Evolutionary conservation across 768 basidiomycete species (phyloP), one percentile per base, ranked within the genome.

Genomic region (Aureoboletus auriporus): DNA sequence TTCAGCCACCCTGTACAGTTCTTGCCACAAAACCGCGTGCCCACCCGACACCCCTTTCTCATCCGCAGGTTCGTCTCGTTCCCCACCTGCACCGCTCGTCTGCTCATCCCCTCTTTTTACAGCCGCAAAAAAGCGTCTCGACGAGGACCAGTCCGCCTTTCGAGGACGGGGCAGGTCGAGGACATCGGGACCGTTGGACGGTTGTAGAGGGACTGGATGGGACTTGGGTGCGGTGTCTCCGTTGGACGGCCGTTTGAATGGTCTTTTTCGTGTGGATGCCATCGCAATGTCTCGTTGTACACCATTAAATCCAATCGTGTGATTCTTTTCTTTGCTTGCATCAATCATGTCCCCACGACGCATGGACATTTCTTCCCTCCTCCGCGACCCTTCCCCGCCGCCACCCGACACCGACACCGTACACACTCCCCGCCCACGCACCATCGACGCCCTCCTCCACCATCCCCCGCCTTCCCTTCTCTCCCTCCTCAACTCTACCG

Each of bases 241-340:
- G 73, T 69, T 74, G 74, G 79, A 60, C 51, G 69, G 69, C 74
- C 69, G 75, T 89, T 86, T 80, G 80, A 6, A 51, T 76, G 77
- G 80, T 71, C 66, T 58, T 47, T 57, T 47, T 75, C 75, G 76
- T 68, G 63, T 88, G 86, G 83, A 77, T 72, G 64, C 61, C 71
- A 76, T 77, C 85, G 89, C 89, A 91, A 89, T 89, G 88, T 89
- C 85, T 81, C 78, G 87, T 89, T 82, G 86, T 86, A 90, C 84
- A n/a, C n/a, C n/a, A 90, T 69, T 8, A 8, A 3, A 7, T 35
- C 45, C 39, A 55, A 30, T 30, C 17, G 23, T 45, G 44, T 39
- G 40, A 49, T 16, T 5, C 23, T 10, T 48, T 23, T 23, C 6
- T 39, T n/a, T 45, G 36, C 37, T 11, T 17, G 8, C 1, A 23